phyloP scores from a whole-genome alignment of 2,329 filamentous ascomycete genomes.

The Hypomyces rosellus region DNA sequence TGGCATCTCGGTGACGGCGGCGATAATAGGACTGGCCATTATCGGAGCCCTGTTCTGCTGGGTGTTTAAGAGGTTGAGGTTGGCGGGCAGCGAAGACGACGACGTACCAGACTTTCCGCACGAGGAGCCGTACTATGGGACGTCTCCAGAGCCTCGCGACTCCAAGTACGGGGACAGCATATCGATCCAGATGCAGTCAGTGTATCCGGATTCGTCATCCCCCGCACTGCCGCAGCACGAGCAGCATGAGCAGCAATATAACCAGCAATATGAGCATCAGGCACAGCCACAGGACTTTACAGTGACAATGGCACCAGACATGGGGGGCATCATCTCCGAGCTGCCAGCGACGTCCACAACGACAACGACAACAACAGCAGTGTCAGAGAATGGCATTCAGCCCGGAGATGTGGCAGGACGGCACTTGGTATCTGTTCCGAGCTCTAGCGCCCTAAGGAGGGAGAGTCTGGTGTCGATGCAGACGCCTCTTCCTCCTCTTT shows the following conservation, averaged over 20 bases:
- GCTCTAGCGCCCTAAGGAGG: not conserved
- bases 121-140: too few species aligned
- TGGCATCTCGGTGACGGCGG: too few species aligned
- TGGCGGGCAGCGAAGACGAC: too few species aligned
- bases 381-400: slow-evolving; percentile 3
- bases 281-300: not conserved
- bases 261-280: not conserved
- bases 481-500: not conserved
- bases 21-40: too few species aligned
- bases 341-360: not conserved
- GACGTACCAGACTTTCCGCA: too few species aligned
- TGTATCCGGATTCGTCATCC: not conserved
- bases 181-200: not conserved
- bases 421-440: slow-evolving; percentile 1
- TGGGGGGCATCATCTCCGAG: slow-evolving; percentile 6
- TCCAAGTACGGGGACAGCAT: too few species aligned
- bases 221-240: not conserved
- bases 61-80: too few species aligned
- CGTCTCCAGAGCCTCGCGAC: too few species aligned
- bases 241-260: not conserved
- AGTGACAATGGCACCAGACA: not conserved
- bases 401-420: not conserved
- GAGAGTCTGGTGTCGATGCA: slow-evolving; percentile 3
- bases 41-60: too few species aligned
- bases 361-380: not conserved